Conservation (phyloP, 2,329 filamentous ascomycete species). For the Clarireedia sp. region DNA sequence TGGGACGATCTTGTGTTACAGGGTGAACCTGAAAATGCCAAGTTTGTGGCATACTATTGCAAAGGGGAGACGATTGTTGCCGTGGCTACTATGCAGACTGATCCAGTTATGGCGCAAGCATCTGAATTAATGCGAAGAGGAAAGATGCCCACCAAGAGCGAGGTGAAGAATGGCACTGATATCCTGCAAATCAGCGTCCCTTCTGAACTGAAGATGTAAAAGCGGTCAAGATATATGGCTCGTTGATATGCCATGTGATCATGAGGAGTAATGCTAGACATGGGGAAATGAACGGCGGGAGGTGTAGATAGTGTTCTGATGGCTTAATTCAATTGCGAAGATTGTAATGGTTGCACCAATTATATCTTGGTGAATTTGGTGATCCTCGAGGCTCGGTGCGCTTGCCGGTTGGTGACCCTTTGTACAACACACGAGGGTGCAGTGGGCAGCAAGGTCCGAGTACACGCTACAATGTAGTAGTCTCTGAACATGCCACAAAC, state of each 20-base stretch:
- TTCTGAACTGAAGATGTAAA: slow-evolving; percentile 18
- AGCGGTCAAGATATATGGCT: too few species aligned
- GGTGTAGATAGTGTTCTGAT: too few species aligned
- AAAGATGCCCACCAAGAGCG: slow-evolving; percentile 75
- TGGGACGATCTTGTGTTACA: slow-evolving; percentile 81
- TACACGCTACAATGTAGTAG: too few species aligned
- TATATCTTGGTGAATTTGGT: too few species aligned
- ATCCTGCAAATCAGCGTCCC: slow-evolving; percentile 23
- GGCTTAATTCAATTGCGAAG: too few species aligned
- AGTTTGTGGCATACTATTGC: slow-evolving; percentile 85
- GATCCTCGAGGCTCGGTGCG: too few species aligned
- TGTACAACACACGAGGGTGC: too few species aligned
- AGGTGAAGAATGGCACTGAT: slow-evolving; percentile 56
- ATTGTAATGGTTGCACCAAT: too few species aligned
- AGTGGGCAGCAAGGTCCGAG: too few species aligned
- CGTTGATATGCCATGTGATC: background rate
- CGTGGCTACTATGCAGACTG: slow-evolving; percentile 82
- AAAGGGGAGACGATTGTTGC: slow-evolving; percentile 82
- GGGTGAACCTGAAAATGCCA: slow-evolving; percentile 66
- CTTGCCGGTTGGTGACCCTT: too few species aligned
- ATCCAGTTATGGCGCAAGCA: slow-evolving; percentile 76
- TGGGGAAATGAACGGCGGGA: too few species aligned
- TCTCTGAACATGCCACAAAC: too few species aligned
- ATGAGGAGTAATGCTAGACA: background rate
- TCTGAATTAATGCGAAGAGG: slow-evolving; percentile 77